Conservation (phyloP, 345 rosid species). For the Psidium guajava region DNA sequence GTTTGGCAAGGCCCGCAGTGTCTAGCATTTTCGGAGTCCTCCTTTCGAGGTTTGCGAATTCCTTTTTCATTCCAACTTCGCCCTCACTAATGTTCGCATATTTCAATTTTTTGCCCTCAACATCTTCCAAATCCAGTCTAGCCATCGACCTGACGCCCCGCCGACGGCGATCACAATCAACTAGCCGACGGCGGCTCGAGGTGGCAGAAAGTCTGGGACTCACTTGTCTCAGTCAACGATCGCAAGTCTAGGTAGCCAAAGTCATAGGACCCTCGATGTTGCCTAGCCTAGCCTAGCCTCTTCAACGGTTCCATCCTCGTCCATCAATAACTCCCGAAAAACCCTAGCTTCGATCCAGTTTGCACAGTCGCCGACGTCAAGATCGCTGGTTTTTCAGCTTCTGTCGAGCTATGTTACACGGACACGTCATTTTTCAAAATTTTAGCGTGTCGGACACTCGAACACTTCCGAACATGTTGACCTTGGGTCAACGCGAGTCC, state of each 20-base stretch:
- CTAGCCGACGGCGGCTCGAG: not conserved
- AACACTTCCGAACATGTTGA: no score
- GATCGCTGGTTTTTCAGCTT: not conserved
- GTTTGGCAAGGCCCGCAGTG: not conserved
- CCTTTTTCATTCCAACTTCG: not conserved
- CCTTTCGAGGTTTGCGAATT: not conserved
- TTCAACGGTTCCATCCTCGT: not conserved
- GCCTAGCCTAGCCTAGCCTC: not conserved
- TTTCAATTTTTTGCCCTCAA: not conserved
- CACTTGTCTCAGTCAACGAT: not conserved
- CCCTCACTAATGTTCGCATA: not conserved
- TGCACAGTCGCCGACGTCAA: not conserved
- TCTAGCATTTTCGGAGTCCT: not conserved
- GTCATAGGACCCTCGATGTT: not conserved
- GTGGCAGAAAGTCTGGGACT: not conserved
- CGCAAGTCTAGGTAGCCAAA: not conserved
- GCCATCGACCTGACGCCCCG: not conserved
- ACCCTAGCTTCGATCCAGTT: not conserved
- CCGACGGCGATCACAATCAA: not conserved
- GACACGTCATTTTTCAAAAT: no score
- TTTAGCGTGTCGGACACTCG: no score
- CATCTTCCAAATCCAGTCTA: not conserved
- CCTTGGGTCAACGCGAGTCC: no score
- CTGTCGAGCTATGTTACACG: no score
- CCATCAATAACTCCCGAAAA: fast-evolving